phyloP scores from a whole-genome alignment of 352 stramenopile genomes.

The Phytopythium litorale region DNA sequence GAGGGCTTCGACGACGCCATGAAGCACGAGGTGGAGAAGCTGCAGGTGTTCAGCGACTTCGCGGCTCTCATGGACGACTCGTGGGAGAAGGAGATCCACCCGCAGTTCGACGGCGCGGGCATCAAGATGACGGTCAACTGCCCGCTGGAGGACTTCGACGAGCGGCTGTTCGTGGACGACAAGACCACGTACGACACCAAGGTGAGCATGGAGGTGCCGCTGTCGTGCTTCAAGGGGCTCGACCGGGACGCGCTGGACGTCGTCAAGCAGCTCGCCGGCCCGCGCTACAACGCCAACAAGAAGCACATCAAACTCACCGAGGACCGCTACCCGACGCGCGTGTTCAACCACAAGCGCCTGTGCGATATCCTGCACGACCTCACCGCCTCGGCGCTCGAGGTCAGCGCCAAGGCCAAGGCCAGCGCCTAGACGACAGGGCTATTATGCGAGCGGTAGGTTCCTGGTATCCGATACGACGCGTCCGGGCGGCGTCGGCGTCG shows the following conservation, averaged over 20 bases:
- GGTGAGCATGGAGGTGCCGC: conserved; percentile 73
- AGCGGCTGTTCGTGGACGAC: conserved; percentile 76
- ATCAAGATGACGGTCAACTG: conserved; percentile 78
- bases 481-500: too few relatives aligned
- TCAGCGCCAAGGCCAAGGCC: conserved; percentile 34
- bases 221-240: conserved; percentile 59
- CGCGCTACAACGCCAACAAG: conserved; percentile 79
- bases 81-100: conserved; percentile 80
- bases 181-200: conserved; percentile 81
- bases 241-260: conserved; percentile 42
- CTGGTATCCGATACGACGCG: too few relatives aligned
- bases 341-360: conserved; percentile 84
- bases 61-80: conserved; percentile 68
- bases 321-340: conserved; percentile 70
- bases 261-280: conserved; percentile 64
- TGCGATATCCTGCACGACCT: conserved; percentile 80
- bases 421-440: conserved; percentile 1
- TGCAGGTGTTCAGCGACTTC: conserved; percentile 80
- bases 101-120: conserved; percentile 54
- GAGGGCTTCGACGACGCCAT: conserved; percentile 66
- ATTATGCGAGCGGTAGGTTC: not conserved
- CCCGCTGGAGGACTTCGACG: conserved; percentile 79
- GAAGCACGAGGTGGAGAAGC: conserved; percentile 87
- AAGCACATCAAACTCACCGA: conserved; percentile 75
- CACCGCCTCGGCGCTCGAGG: conserved; percentile 61